Percentiles rank a stretch among this genome's conserved stretches.
These are phyloP conservation scores for Scytalidium lignicola DNA, from an alignment of 2,329 filamentous ascomycete genomes.

Conservation along the genomic window DNA sequence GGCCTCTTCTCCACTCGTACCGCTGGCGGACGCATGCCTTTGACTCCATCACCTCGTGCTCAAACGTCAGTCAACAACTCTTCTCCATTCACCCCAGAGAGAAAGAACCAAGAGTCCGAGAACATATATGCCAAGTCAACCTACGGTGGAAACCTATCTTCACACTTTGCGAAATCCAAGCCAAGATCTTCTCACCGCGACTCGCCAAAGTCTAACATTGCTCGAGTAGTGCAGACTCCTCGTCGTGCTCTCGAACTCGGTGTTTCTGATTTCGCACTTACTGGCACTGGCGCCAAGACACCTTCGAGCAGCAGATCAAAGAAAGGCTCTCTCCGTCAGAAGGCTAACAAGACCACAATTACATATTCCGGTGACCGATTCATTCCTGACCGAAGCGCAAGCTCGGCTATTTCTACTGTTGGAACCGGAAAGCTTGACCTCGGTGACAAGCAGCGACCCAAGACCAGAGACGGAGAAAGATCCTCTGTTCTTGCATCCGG, in stretches of 20 bases:
- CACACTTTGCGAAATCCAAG: constrained; percentile 68
- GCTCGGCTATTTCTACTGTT: constrained; percentile 78
- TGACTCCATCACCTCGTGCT: constrained; percentile 82
- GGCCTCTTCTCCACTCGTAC: constrained; percentile 89
- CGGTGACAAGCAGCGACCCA: constrained; percentile 65
- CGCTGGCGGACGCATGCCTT: constrained; percentile 88
- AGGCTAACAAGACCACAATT: constrained; percentile 68
- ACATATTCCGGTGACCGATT: constrained; percentile 85
- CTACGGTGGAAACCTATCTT: constrained; percentile 73
- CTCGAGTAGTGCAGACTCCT: constrained; percentile 66
- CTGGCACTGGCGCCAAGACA: constrained; percentile 71
- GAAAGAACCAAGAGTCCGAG: constrained; percentile 48
- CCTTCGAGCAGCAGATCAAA: constrained; percentile 51
- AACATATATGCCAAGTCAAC: constrained; percentile 60
- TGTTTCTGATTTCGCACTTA: constrained; percentile 87
- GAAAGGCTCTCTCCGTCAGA: constrained; percentile 48
- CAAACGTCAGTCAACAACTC: constrained; percentile 54
- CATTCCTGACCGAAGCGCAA: constrained; percentile 88
- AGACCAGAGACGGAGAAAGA: constrained; percentile 63
- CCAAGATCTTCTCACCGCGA: constrained; percentile 68
- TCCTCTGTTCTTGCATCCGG: constrained; percentile 68
- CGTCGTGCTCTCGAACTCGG: constrained; percentile 81
- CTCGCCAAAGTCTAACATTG: constrained; percentile 96
- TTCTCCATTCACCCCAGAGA: constrained; percentile 75
- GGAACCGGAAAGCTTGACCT: constrained; percentile 78